A percentile compares a stretch with the other conserved stretches of the same genome.
Conservation (phyloP, 371 early-diverging fungal species). For the Circinella minor region DNA sequence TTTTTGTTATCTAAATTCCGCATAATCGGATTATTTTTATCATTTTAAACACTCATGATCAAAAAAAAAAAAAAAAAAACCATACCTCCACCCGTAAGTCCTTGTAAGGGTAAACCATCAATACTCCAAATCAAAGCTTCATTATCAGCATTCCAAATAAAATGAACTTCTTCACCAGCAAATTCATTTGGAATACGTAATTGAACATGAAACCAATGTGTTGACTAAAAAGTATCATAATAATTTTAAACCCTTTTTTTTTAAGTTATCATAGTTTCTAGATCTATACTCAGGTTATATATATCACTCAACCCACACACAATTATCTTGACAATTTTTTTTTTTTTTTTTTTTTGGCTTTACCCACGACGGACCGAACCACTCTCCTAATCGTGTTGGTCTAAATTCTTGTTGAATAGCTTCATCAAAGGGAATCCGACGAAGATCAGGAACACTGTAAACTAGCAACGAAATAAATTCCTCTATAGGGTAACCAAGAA, state of each 20-base stretch:
- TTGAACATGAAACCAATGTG: constrained; percentile 86
- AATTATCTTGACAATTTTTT: not conserved
- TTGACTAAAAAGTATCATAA: constrained; percentile 57
- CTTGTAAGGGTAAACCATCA: constrained; percentile 83
- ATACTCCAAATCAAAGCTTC: constrained; percentile 90
- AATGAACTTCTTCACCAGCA: constrained; percentile 73
- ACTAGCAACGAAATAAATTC: constrained; percentile 54
- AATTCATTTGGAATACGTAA: constrained; percentile 77
- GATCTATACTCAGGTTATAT: too few species aligned
- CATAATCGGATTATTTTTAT: not conserved
- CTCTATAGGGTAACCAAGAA: constrained; percentile 24
- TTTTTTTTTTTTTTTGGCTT: constrained; percentile 7
- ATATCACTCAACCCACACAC: not conserved
- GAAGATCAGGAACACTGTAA: constrained; percentile 80
- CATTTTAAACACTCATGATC: too few species aligned
- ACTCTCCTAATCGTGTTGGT: constrained; percentile 70
- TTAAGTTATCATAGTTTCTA: not conserved
- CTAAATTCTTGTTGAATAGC: constrained; percentile 76
- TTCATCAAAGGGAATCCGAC: constrained; percentile 84
- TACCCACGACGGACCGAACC: constrained; percentile 90
- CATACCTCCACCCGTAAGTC: constrained; percentile 82
- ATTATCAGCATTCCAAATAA: constrained; percentile 83
- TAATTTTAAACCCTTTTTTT: too few species aligned
- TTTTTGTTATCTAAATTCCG: not conserved
- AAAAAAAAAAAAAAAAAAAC: too few species aligned